These are phyloP conservation scores for Andrographis paniculata DNA, from an alignment of 305 asterid species.

Conservation along the genomic window DNA sequence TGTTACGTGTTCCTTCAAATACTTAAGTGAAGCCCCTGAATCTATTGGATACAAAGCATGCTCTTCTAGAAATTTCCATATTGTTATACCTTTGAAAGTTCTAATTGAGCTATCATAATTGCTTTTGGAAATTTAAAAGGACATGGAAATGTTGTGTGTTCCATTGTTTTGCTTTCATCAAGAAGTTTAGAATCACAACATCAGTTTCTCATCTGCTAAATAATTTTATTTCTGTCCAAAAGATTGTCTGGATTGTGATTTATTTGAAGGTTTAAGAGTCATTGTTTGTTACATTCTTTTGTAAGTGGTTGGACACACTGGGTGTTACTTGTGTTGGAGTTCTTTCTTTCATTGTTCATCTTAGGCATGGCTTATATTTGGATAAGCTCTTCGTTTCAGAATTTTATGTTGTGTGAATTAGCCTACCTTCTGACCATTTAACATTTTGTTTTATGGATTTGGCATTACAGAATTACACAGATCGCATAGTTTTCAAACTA, in stretches of 20 bases:
- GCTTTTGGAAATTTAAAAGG: not conserved
- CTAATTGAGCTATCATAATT: not conserved
- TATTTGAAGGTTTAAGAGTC: too few relatives aligned
- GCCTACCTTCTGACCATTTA: not conserved
- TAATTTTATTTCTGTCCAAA: too few relatives aligned
- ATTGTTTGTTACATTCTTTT: not conserved
- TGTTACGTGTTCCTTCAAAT: constrained; percentile 8
- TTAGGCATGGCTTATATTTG: not conserved
- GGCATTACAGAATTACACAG: constrained; percentile 58
- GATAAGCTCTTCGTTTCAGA: constrained; percentile 6
- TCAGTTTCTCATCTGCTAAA: too few relatives aligned
- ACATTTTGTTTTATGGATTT: constrained; percentile 15
- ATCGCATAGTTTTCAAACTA: constrained; percentile 81
- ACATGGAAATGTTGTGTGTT: not conserved
- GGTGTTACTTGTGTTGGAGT: not conserved
- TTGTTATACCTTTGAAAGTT: not conserved
- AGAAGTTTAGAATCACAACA: not conserved
- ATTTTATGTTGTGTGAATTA: constrained; percentile 1
- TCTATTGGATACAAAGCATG: constrained; percentile 3
- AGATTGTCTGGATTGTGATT: too few relatives aligned
- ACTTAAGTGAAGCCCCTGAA: constrained; percentile 8
- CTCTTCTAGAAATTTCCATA: not conserved
- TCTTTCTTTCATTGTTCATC: constrained; percentile 1
- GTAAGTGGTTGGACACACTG: not conserved
- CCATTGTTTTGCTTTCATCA: too few relatives aligned